A percentile compares a stretch with the other conserved stretches of the same genome.
phyloP scores from a whole-genome alignment of 139 green algal genomes.

The Chlorella sp. region DNA sequence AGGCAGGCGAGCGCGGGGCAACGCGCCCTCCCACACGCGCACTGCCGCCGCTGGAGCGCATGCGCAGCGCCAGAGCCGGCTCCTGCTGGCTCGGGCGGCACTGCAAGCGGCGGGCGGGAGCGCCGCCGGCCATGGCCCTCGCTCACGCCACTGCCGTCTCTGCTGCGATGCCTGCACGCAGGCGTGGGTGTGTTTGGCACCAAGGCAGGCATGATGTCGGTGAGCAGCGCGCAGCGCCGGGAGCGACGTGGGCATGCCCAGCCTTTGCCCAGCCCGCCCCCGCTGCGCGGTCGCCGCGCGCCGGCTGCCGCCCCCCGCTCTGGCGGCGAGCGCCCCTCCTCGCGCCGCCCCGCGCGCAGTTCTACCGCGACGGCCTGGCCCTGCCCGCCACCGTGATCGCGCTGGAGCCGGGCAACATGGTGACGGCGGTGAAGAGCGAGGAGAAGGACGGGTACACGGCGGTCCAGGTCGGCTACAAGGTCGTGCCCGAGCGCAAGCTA shows the following conservation, averaged over 20 bases:
- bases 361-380: conserved; percentile 83
- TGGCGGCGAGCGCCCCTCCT: too few relatives aligned
- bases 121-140: too few relatives aligned
- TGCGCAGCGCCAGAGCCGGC: too few relatives aligned
- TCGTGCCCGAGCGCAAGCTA: conserved; percentile 76
- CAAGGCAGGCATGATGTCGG: conserved; percentile 97
- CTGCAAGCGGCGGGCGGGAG: too few relatives aligned
- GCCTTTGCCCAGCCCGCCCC: too few relatives aligned
- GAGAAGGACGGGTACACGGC: conserved; percentile 95
- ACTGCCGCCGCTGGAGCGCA: too few relatives aligned
- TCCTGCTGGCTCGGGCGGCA: too few relatives aligned
- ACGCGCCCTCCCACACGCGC: not conserved
- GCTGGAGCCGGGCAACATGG: conserved; percentile 89
- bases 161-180: not conserved
- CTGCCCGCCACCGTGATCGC: conserved; percentile 92
- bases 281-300: too few relatives aligned
- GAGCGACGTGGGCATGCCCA: too few relatives aligned
- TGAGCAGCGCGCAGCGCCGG: too few relatives aligned
- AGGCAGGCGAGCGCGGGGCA: conserved; percentile 4
- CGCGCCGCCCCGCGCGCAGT: conserved; percentile 51
- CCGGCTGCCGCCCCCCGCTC: too few relatives aligned
- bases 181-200: conserved; percentile 89
- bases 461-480: conserved; percentile 87
- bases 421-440: conserved; percentile 92
- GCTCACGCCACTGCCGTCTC: too few relatives aligned